These are phyloP conservation scores for Cadophora malorum DNA, from an alignment of 2,329 filamentous ascomycete genomes.

Conservation along the genomic window DNA sequence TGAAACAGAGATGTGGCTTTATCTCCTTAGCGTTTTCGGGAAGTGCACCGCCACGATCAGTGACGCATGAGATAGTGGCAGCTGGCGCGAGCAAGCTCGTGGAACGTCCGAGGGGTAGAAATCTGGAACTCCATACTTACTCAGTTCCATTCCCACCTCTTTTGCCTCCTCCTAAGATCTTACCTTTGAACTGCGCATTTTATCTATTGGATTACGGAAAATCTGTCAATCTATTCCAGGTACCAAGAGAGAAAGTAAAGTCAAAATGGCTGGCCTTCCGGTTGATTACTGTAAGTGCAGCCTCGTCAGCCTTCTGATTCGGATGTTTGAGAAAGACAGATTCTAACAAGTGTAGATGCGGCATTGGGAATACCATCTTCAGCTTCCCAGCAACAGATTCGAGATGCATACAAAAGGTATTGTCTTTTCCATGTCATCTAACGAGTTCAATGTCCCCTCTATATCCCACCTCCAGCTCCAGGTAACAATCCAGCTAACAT, in stretches of 20 bases:
- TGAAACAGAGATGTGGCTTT: conserved; percentile 28
- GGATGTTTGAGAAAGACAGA: conserved; percentile 24
- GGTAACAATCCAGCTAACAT: conserved; percentile 7
- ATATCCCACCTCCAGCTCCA: neutral
- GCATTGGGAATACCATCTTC: conserved; percentile 75
- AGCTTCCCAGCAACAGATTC: conserved; percentile 82
- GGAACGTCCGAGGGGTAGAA: conserved; percentile 12
- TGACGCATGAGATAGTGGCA: conserved; percentile 23
- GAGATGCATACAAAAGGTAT: conserved; percentile 92
- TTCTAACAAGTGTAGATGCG: conserved; percentile 59
- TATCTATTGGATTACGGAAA: neutral
- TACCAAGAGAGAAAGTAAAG: neutral
- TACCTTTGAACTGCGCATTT: neutral
- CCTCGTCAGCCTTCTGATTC: conserved; percentile 26
- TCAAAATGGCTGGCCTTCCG: conserved; percentile 25
- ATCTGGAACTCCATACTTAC: too few species aligned
- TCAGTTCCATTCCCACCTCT: neutral
- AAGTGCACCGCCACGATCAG: conserved; percentile 27
- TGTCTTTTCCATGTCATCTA: conserved; percentile 10
- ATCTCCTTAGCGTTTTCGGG: neutral
- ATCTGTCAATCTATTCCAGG: neutral
- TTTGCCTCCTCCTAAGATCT: neutral
- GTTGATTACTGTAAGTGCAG: conserved; percentile 48
- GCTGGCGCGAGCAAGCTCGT: neutral
- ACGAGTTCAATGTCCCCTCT: neutral